Percentiles rank a stretch among this genome's conserved stretches.
Evolutionary conservation across 1,139 yeast genomes (phyloP).

Genomic region (Blastobotrys proliferans): DNA sequence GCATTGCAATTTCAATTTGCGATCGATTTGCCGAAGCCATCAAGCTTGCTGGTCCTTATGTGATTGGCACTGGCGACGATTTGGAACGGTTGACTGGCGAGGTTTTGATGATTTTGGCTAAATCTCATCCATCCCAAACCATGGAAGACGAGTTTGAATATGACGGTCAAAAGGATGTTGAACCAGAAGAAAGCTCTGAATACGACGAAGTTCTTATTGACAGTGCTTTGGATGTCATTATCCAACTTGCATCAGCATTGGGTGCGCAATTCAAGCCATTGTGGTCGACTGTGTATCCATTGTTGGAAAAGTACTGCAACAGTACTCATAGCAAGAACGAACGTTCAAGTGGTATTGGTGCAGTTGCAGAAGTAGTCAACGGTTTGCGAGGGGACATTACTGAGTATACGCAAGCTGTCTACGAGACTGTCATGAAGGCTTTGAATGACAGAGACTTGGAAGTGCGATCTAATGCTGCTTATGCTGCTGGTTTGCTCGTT

Average conservation of each 20-base stretch:
- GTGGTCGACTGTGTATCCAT: conserved; percentile 68
- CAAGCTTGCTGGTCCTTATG: conserved; percentile 65
- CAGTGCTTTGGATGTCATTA: conserved; percentile 79
- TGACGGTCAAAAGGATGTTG: conserved; percentile 45
- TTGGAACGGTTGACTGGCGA: conserved; percentile 68
- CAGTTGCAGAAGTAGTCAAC: conserved; percentile 80
- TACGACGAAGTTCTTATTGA: conserved; percentile 83
- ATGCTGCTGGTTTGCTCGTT: conserved; percentile 84
- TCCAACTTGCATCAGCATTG: conserved; percentile 67
- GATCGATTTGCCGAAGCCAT: conserved; percentile 72
- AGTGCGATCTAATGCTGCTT: conserved; percentile 93
- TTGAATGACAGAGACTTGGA: conserved; percentile 79
- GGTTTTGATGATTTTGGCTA: conserved; percentile 66
- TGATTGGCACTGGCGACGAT: conserved; percentile 55
- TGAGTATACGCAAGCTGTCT: conserved; percentile 64
- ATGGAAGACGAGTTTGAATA: conserved; percentile 54
- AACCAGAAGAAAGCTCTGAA: conserved; percentile 72
- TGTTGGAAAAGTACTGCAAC: conserved; percentile 55
- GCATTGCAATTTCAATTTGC: conserved; percentile 75
- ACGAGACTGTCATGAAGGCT: conserved; percentile 64
- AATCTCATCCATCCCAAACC: conserved; percentile 78
- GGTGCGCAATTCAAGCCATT: conserved; percentile 71
- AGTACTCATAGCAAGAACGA: conserved; percentile 61
- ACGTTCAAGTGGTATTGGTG: conserved; percentile 83
- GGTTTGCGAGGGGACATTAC: conserved; percentile 64